A percentile compares a stretch with the other conserved stretches of the same genome.
These are phyloP conservation scores for Prunus salicina DNA, from an alignment of 306 rosid species.

Conservation along the genomic window DNA sequence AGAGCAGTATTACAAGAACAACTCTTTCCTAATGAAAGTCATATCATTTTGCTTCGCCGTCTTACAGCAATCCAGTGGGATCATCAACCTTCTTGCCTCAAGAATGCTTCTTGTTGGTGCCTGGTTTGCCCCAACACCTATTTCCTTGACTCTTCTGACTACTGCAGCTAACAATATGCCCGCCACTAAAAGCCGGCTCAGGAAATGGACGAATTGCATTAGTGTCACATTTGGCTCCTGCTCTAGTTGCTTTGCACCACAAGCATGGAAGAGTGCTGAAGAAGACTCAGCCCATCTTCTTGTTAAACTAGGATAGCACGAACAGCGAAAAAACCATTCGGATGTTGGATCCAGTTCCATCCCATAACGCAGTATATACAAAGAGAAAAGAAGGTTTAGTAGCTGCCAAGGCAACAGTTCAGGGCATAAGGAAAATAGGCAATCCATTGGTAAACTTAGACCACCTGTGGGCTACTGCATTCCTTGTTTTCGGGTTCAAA, in stretches of 20 bases:
- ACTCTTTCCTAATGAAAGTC: slow-evolving; percentile 71
- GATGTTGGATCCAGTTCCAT: slow-evolving; percentile 78
- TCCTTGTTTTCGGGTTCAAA: slow-evolving; percentile 88
- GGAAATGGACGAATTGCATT: slow-evolving; percentile 50
- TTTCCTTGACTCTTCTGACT: slow-evolving; percentile 45
- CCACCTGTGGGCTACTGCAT: slow-evolving; percentile 86
- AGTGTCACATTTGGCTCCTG: slow-evolving; percentile 35
- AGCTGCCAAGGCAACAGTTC: slow-evolving; percentile 62
- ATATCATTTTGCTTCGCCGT: slow-evolving; percentile 49
- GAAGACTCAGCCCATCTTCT: slow-evolving; percentile 72
- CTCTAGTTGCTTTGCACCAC: slow-evolving; percentile 51
- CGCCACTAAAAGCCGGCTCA: slow-evolving; percentile 34
- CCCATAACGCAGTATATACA: slow-evolving; percentile 62
- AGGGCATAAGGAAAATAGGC: slow-evolving; percentile 59
- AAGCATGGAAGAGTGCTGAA: slow-evolving; percentile 57
- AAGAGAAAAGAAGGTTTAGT: slow-evolving; percentile 62
- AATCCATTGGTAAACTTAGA: slow-evolving; percentile 46
- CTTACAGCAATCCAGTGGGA: slow-evolving; percentile 48
- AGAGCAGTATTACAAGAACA: slow-evolving; percentile 68
- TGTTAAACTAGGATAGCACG: slow-evolving; percentile 63
- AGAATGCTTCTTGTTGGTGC: slow-evolving; percentile 74
- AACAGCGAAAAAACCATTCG: slow-evolving; percentile 42
- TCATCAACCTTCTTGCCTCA: slow-evolving; percentile 49
- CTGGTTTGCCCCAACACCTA: slow-evolving; percentile 75
- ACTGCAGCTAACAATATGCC: slow-evolving; percentile 61